Base-by-base conservation (phyloP, 192 early-diverging fungal species). In the Coemansia sp. region DNA sequence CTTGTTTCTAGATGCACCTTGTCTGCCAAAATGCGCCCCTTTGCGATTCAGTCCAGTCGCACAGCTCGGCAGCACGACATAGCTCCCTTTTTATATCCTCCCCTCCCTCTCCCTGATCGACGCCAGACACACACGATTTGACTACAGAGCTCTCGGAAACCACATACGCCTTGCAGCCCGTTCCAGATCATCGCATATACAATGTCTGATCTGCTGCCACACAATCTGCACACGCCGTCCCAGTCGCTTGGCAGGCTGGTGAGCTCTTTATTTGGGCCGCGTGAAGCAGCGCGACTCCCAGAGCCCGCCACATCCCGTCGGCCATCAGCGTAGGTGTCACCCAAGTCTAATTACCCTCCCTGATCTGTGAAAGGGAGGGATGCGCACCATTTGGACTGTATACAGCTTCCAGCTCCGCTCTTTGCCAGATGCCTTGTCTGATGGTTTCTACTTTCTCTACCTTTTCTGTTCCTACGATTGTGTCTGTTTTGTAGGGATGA, bases 231-330 rank as follows among this genome's bases (percentile, higher is more conserved):
- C 48, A 15, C 59, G 46, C 58, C 40, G 61, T 42, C 61, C 28
- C 65, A 55, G 57, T 59, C 68, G 57, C 52, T 77, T 33, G 40
- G 64, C 45, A 60, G 66, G 51, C 64, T 77, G 18, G 56, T 77
- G 57, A 69, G 46, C 26, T 43, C 69, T 12, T 57, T 77, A 26
- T 67, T 77, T 28, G 69, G 68, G 15, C 29, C 65, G 23, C 75
- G 69, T 40, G 28, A 64, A 0, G 45, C 57, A 21, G 51, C 23
- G 48, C 48, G 25, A 13, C 48, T 58, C 25, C 63, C 67, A 15
- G 63, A 18, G 23, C 16, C 43, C n/a, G 42, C 9, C 39, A n/a
- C 48, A 21, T 9, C 59, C 18, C 51, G 53, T 42, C 53, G 42
- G n/a, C 31, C 58, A 30, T 58, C 58, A 31, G 30, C 52, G 59